These are phyloP conservation scores for Voacanga thouarsii DNA, from an alignment of 257 asterid species.

Conservation along the genomic window DNA sequence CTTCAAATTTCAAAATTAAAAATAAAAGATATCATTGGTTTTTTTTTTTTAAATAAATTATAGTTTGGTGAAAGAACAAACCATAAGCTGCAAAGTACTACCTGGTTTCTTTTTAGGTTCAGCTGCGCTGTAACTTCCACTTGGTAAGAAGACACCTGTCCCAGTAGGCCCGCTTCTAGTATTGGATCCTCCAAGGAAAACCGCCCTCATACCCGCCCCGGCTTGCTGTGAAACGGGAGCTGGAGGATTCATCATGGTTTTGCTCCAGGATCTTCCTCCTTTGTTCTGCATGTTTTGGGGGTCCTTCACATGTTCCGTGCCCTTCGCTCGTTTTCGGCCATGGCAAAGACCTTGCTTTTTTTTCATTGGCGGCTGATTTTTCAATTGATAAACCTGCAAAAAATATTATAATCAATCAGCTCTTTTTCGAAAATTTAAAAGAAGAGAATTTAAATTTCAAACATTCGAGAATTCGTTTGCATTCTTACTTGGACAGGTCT, in stretches of 20 bases:
- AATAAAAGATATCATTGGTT: background rate
- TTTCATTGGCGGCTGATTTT: conserved; percentile 37
- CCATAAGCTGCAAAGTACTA: background rate
- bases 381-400: conserved; percentile 39
- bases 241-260: background rate
- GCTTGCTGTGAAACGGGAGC: background rate
- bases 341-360: conserved; percentile 20
- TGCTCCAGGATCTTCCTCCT: conserved; percentile 2
- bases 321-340: conserved; percentile 33
- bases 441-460: background rate
- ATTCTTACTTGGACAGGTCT: conserved; percentile 12
- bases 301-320: conserved; percentile 25
- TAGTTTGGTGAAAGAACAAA: background rate
- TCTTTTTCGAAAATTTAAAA: background rate
- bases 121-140: conserved; percentile 25
- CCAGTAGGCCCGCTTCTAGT: conserved; percentile 43
- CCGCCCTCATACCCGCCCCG: conserved; percentile 84
- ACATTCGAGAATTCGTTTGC: background rate
- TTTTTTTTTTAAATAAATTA: too few species aligned
- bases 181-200: conserved; percentile 66
- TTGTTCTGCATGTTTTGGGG: conserved; percentile 33
- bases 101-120: conserved; percentile 33
- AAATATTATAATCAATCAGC: background rate
- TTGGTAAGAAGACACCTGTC: conserved; percentile 84
- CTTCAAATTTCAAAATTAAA: too few species aligned